Base-by-base conservation (phyloP, 352 stramenopile genomes). In the Pythium sukuiense region DNA sequence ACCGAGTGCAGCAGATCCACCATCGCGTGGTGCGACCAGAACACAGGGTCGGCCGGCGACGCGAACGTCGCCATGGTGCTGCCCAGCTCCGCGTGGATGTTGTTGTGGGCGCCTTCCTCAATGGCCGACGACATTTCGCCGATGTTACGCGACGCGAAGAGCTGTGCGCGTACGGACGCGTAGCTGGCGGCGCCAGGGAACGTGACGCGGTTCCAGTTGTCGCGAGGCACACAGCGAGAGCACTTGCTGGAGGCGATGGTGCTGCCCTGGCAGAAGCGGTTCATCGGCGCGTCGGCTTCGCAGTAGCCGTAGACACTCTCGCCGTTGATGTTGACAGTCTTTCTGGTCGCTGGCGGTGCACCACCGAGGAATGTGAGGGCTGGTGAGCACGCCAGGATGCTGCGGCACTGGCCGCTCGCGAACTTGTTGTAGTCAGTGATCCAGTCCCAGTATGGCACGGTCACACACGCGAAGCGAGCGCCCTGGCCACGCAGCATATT, bases 361-460 rank as follows among this genome's bases (percentile, higher is more conserved):
- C 77, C 80, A 20, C 79, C 80, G 6, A 91, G 74, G 32, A 79
- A 76, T 1, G 18, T 59, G 6, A 75, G 73, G 50, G 81, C 77
- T 0, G 67, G 55, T 3, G 79, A 86, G 59, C 87, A 95, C 16
- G 59, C 54, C 35, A 70, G 62, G 6, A 95, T 65, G 20, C 54
- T 80, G 3, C 53, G 59, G 60, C 85, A 95, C 3, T 72, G 39
- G 13, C 48, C 48, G 48, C 9, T 37, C 20, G 48, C 48, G 14
- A 55, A 37, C 26, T 55, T 55, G 48, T 37, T 55, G 57, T 83
- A 77, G 24, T 78, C 81, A 6, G 71, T 79, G 12, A 92, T 67
- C 68, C 77, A 90, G 73, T 95, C 87, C 77, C 80, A 95, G 66
- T 92, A 93, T 33, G 85, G 87, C 29, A 95, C 58, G 8, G 87